Evolutionary conservation across 306 rosid genomes (phyloP).

Genomic region (Cucumis cinereus): DNA sequence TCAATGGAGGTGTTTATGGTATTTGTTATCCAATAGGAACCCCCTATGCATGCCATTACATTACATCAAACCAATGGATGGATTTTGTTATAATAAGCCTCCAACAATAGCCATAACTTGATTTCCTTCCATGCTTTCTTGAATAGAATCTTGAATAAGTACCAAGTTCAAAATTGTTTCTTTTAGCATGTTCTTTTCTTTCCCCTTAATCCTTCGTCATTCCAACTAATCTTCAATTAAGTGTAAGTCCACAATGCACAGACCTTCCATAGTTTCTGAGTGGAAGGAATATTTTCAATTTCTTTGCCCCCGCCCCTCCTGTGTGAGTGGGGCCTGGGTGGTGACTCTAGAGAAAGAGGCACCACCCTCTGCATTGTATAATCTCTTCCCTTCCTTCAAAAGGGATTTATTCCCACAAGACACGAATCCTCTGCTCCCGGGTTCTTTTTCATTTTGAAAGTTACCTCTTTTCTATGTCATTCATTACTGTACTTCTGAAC

Average conservation of each 20-base stretch:
- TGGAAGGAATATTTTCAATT: not conserved
- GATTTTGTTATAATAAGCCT: too few relatives aligned
- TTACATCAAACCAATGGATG: too few relatives aligned
- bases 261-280: not conserved
- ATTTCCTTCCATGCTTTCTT: too few relatives aligned
- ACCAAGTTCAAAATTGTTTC: too few relatives aligned
- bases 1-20: too few relatives aligned
- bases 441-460: not conserved
- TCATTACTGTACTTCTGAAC: not conserved
- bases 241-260: not conserved
- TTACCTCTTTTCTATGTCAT: not conserved
- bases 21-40: too few relatives aligned
- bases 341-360: too few relatives aligned
- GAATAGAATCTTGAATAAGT: too few relatives aligned
- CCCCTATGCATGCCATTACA: too few relatives aligned
- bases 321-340: too few relatives aligned
- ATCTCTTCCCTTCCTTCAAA: not conserved
- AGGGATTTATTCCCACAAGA: not conserved
- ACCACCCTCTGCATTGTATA: too few relatives aligned
- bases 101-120: too few relatives aligned
- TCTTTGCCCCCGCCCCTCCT: not conserved
- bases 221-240: not conserved
- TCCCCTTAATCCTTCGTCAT: not conserved
- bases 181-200: not conserved
- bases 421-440: not conserved